A percentile compares a stretch with the other conserved stretches of the same genome.
phyloP scores from a whole-genome alignment of 768 basidiomycete genomes.

The Pulveroboletus ravenelii region DNA sequence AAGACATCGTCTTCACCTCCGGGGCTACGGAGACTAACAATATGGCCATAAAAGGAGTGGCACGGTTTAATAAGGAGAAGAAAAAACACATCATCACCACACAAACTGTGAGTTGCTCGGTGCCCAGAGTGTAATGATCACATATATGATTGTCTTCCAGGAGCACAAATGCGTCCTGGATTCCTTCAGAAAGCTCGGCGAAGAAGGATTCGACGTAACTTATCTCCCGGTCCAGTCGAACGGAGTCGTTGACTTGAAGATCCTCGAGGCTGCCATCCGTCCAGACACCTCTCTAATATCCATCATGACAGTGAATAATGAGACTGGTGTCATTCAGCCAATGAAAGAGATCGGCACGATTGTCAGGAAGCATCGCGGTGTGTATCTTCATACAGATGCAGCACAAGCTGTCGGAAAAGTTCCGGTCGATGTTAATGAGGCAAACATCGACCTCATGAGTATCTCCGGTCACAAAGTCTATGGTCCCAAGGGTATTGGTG shows the following conservation, averaged over 20 bases:
- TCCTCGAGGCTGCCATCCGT: conserved; percentile 82
- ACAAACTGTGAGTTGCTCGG: conserved; percentile 65
- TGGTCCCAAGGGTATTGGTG: conserved; percentile 95
- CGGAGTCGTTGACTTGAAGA: conserved; percentile 74
- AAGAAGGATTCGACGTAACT: conserved; percentile 97
- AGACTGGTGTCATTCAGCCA: conserved; percentile 98
- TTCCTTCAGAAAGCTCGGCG: conserved; percentile 90
- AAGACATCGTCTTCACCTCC: conserved; percentile 96
- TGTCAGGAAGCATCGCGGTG: conserved; percentile 78
- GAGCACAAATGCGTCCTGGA: conserved; percentile 99
- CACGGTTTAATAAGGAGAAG: conserved; percentile 90
- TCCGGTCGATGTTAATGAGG: conserved; percentile 86
- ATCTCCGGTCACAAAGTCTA: conserved; percentile 98
- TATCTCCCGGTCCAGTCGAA: conserved; percentile 92
- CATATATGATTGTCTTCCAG: conserved; percentile 34
- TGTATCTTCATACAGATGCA: conserved; percentile 96
- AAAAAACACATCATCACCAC: conserved; percentile 92
- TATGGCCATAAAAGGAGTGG: conserved; percentile 95
- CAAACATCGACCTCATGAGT: conserved; percentile 93
- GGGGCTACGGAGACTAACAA: conserved; percentile 99
- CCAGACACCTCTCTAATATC: conserved; percentile 94
- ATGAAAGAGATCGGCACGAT: conserved; percentile 91
- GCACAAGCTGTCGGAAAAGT: conserved; percentile 95
- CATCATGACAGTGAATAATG: conserved; percentile 99
- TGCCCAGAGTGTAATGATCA: not conserved